phyloP scores from a whole-genome alignment of 176 grass and related monocot species.

The Cymbopogon citratus region DNA sequence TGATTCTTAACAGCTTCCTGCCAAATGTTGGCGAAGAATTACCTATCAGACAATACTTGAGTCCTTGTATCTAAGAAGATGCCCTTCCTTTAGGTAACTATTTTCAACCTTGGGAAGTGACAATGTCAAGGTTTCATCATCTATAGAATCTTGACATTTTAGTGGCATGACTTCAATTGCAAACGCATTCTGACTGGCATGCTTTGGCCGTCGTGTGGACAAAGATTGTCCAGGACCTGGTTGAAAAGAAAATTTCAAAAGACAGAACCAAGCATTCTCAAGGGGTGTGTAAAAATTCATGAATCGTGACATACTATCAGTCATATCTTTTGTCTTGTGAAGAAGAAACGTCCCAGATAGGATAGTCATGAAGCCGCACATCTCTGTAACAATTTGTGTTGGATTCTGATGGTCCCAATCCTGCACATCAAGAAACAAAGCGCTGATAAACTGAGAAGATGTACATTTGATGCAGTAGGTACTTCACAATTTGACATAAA shows the following conservation, averaged over 20 bases:
- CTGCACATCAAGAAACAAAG: conserved; percentile 35
- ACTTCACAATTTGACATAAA: background rate
- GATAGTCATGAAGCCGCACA: conserved; percentile 78
- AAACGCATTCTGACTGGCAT: conserved; percentile 34
- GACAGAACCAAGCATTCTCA: background rate
- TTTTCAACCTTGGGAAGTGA: conserved; percentile 42
- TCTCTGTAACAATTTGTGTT: conserved; percentile 70
- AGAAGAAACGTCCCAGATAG: conserved; percentile 85
- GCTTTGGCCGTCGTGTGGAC: conserved; percentile 30
- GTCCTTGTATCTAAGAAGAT: conserved; percentile 51
- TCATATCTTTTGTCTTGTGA: conserved; percentile 78
- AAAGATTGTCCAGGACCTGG: conserved; percentile 41
- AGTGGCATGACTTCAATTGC: conserved; percentile 41
- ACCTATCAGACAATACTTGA: conserved; percentile 26
- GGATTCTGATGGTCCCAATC: conserved; percentile 84
- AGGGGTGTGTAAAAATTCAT: background rate
- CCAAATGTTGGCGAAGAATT: background rate
- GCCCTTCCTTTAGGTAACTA: conserved; percentile 29
- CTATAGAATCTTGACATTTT: conserved; percentile 42
- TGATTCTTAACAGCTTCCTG: background rate
- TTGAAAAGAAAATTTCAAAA: conserved; percentile 1
- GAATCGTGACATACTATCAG: conserved; percentile 39
- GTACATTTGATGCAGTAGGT: background rate
- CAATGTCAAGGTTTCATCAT: conserved; percentile 37
- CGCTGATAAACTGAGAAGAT: background rate